Base-by-base conservation (phyloP, 164 flowering plant genomes). In the Malania oleifera region DNA sequence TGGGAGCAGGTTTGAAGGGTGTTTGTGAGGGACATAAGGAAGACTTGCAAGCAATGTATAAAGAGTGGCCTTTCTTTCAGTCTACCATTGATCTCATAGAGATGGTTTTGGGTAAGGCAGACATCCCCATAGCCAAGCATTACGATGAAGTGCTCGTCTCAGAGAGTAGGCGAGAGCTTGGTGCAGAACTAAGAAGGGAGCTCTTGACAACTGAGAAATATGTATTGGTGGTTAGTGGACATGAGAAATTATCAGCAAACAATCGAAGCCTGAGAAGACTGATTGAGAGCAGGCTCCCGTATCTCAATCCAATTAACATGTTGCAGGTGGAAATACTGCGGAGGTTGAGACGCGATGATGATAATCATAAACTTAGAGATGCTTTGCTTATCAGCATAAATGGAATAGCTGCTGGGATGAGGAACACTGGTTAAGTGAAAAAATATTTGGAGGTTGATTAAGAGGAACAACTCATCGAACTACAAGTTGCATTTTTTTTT, bases 371-470 rank as follows among this genome's bases (percentile, higher is more conserved):
- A 62, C 86, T 89, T 37, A 71, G 96, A 69, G 98, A 92, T 78
- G 91, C 96, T 8, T 66, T 89, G 70, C 95, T 87, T 9, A 85
- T 92, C 55, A 92, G 95, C 22, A 85, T 92, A 17, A 92, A 92
- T 68, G 96, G 96, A 17, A 92, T 92, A 57, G 96, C 98, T 48
- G 95, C 98, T 50, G 98, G 98, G 55, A 92, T 89, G 96, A 89
- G 89, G 72, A 92, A 92, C 75, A 92, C 98, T 18, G 96, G 98
- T 63, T 91, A 74, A 77, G n/a, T n/a, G n/a, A n/a, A n/a, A n/a
- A n/a, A n/a, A n/a, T n/a, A n/a, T n/a, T n/a, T n/a, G n/a, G n/a
- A n/a, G n/a, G n/a, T n/a, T n/a, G n/a, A n/a, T n/a, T n/a, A n/a
- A n/a, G n/a, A n/a, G n/a, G n/a, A n/a, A n/a, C n/a, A n/a, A n/a